A percentile compares a stretch with the other conserved stretches of the same genome.
These are phyloP conservation scores for Saccharomyces uvarum DNA, from an alignment of 1,139 yeast genomes.

Conservation along the genomic window DNA sequence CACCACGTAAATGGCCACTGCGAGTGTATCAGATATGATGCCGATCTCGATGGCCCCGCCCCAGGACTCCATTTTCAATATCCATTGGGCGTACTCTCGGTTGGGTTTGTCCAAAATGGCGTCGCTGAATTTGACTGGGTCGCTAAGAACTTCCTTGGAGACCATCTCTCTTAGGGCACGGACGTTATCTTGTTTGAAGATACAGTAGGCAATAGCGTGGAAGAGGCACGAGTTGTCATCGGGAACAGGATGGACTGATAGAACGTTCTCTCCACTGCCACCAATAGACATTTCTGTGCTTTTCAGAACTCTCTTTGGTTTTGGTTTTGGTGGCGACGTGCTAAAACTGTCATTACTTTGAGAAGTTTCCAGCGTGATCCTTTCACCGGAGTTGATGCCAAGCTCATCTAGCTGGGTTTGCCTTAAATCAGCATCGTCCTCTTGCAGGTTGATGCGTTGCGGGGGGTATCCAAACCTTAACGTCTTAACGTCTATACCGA, in stretches of 20 bases:
- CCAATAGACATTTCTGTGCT: conserved; percentile 10
- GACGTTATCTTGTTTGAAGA: conserved; percentile 38
- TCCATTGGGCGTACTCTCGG: conserved; percentile 55
- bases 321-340: neutral
- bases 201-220: conserved; percentile 50
- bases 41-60: conserved; percentile 82
- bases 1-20: conserved; percentile 50
- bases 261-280: conserved; percentile 7
- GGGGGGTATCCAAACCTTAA: conserved; percentile 61
- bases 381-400: conserved; percentile 54
- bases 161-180: conserved; percentile 20
- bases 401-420: conserved; percentile 31
- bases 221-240: conserved; percentile 80
- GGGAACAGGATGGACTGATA: conserved; percentile 51
- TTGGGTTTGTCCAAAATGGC: conserved; percentile 52
- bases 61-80: conserved; percentile 56
- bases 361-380: conserved; percentile 28
- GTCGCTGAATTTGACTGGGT: conserved; percentile 46
- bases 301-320: conserved; percentile 7
- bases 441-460: conserved; percentile 34
- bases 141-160: conserved; percentile 34
- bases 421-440: conserved; percentile 4
- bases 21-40: conserved; percentile 50
- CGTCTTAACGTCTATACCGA: conserved; percentile 14
- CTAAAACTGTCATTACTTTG: neutral